Evolutionary conservation across 768 basidiomycete species (phyloP).

Genomic region (Naganishia onofrii): DNA sequence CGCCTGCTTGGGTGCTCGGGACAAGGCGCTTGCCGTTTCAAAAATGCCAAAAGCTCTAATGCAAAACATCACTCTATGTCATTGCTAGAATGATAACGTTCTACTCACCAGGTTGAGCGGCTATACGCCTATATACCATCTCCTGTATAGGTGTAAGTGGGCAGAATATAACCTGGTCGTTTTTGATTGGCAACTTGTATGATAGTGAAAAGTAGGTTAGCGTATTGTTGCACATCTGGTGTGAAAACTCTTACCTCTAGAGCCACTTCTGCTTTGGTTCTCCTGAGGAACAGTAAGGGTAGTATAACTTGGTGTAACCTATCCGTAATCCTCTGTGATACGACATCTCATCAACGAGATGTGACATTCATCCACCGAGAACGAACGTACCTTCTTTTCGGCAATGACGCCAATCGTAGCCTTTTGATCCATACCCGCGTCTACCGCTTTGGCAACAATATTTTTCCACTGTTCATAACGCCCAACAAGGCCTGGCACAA

Average conservation of each 20-base stretch:
- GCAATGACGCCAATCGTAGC: constrained; percentile 41
- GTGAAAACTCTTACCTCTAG: constrained; percentile 37
- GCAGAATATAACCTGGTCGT: constrained; percentile 89
- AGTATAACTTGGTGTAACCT: constrained; percentile 54
- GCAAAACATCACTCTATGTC: constrained; percentile 12
- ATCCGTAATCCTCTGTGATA: not conserved
- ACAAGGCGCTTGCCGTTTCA: constrained; percentile 19
- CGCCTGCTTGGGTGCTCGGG: constrained; percentile 3
- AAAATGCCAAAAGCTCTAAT: constrained; percentile 62
- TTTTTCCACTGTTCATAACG: constrained; percentile 71
- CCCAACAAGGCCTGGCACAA: constrained; percentile 69
- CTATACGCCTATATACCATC: constrained; percentile 67
- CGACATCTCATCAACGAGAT: too few relatives aligned
- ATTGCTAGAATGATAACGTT: not conserved
- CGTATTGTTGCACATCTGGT: not conserved
- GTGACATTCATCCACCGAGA: not conserved
- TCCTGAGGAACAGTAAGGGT: constrained; percentile 77
- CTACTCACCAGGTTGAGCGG: constrained; percentile 46
- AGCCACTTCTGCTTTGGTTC: constrained; percentile 53
- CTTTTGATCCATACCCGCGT: constrained; percentile 46
- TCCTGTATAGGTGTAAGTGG: constrained; percentile 73
- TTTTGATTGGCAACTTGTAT: constrained; percentile 74
- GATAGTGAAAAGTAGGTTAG: constrained; percentile 10
- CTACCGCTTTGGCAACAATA: constrained; percentile 57
- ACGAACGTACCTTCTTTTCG: constrained; percentile 39